Conservation (phyloP, 306 rosid species). For the Neltuma alba region DNA sequence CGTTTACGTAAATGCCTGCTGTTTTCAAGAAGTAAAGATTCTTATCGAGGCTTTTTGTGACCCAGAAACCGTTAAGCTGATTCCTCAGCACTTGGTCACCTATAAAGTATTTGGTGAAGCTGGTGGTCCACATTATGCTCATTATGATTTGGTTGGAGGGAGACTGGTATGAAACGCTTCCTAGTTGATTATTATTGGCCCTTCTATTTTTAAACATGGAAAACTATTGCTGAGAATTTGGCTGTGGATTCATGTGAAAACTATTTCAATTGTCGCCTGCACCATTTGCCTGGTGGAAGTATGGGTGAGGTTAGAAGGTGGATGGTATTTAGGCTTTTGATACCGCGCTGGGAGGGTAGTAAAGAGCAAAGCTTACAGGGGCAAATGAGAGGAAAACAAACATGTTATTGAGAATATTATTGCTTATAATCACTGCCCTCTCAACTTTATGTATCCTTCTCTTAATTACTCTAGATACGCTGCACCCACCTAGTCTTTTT, state of each 20-base stretch:
- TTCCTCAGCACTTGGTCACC: slow-evolving; percentile 80
- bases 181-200: slow-evolving; percentile 27
- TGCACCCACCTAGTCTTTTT: background rate
- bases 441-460: background rate
- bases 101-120: slow-evolving; percentile 80
- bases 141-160: slow-evolving; percentile 99
- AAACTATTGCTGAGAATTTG: background rate
- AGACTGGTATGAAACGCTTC: slow-evolving; percentile 59
- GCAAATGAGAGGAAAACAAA: no score
- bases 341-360: background rate
- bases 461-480: background rate
- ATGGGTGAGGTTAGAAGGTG: background rate
- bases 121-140: slow-evolving; percentile 93
- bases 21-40: slow-evolving; percentile 31
- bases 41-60: slow-evolving; percentile 33
- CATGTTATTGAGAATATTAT: background rate
- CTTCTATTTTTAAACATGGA: slow-evolving; percentile 5
- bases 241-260: background rate
- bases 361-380: background rate
- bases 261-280: slow-evolving; percentile 8
- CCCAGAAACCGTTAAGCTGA: slow-evolving; percentile 75
- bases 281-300: background rate
- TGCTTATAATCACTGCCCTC: background rate
- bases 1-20: slow-evolving; percentile 16
- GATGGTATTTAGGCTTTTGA: background rate